Evolutionary conservation across 352 stramenopile species (phyloP).

Genomic region (Pythium dissotocum): DNA sequence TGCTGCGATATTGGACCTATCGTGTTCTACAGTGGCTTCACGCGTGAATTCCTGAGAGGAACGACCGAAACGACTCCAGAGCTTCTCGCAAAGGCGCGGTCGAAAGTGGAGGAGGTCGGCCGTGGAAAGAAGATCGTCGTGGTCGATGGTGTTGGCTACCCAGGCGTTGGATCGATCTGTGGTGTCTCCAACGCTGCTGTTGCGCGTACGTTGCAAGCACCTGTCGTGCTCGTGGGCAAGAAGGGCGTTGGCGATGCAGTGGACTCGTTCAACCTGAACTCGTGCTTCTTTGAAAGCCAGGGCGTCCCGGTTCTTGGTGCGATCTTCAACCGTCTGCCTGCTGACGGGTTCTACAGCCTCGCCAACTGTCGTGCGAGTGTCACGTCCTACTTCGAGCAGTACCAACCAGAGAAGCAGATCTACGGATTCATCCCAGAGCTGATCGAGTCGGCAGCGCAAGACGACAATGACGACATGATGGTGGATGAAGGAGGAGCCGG

Average conservation of each 20-base stretch:
- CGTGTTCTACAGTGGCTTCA: conserved; percentile 97
- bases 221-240: conserved; percentile 95
- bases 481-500: conserved; percentile 15
- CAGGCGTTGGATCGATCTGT: conserved; percentile 84
- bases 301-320: conserved; percentile 93
- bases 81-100: conserved; percentile 81
- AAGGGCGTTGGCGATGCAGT: conserved; percentile 96
- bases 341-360: conserved; percentile 94
- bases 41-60: conserved; percentile 93
- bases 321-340: conserved; percentile 95
- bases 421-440: conserved; percentile 89
- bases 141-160: conserved; percentile 97
- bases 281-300: conserved; percentile 92
- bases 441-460: conserved; percentile 18
- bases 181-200: conserved; percentile 76
- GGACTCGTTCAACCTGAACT: conserved; percentile 98
- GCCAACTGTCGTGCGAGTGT: conserved; percentile 90
- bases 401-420: conserved; percentile 55
- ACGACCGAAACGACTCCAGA: conserved; percentile 82
- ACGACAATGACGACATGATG: conserved; percentile 28
- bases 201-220: conserved; percentile 59
- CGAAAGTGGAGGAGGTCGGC: conserved; percentile 89
- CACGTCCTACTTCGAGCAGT: conserved; percentile 91
- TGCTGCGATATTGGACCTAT: conserved; percentile 93
- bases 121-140: conserved; percentile 91